Evolutionary conservation across 352 stramenopile species (phyloP), one percentile per base, ranked within the genome.

Genomic region (Pythium myriotylum): DNA sequence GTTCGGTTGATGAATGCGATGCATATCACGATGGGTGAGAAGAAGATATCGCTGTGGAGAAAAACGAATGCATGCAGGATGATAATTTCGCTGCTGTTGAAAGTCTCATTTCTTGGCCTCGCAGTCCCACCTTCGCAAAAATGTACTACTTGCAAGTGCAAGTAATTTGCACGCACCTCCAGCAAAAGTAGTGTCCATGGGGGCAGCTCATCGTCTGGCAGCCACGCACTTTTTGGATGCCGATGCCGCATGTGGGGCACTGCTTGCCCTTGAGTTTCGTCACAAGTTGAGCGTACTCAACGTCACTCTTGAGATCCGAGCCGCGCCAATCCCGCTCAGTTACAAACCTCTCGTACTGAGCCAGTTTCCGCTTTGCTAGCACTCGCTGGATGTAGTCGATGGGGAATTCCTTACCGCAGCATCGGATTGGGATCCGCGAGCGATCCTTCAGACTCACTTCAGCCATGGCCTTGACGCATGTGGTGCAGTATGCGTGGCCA

Each of bases 171-270:
- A 54, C 46, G 39, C 76, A 85, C 26, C 55, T 52, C 65, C 64
- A 85, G 52, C 73, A 85, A 24, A 85, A 82, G 14, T 4, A 2
- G 50, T 85, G 76, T 9, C 68, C 72, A 24, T 67, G 57, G 6
- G 54, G 23, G 29, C 75, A 84, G 17, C 17, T 12, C 29, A 67
- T 62, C 19, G 51, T 39, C 23, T 54, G 33, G 40, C 62, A 70
- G 20, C 62, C 62, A 4, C 10, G 12, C 9, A 61, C 41, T 24
- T 58, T 65, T 23, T 66, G 29, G 19, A 70, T 56, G 32, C 62
- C 62, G 16, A 70, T 50, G 23, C 62, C 62, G 33, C 62, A 70
- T 46, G 42, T 37, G 7, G 62, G 62, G 19, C 62, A 70, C 48
- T 66, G 55, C 52, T 62, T 62, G 50, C 55, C 56, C 13, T 26